Conservation (phyloP, 495 filamentous ascomycete species). For the Penicillium goetzii region DNA sequence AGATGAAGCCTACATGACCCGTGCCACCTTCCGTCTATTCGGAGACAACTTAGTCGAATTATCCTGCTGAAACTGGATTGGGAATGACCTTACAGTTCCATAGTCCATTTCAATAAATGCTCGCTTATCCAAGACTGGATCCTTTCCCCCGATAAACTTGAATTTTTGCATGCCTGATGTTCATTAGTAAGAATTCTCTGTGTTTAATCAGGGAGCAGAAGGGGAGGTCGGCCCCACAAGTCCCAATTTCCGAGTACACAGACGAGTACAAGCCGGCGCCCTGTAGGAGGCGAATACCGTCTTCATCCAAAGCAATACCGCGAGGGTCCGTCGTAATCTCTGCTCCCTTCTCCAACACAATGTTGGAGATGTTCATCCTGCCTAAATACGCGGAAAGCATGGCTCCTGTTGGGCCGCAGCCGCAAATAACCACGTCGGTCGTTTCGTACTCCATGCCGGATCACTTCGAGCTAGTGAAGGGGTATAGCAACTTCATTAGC, state of each 20-base stretch:
- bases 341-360: constrained; percentile 47
- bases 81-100: constrained; percentile 24
- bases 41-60: neutral
- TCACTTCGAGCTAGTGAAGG: constrained; percentile 1
- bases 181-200: neutral
- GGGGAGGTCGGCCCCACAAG: too few relatives aligned
- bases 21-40: constrained; percentile 38
- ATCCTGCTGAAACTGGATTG: neutral
- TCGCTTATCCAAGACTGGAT: constrained; percentile 23
- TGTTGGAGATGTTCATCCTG: constrained; percentile 29
- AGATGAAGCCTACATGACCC: constrained; percentile 42
- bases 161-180: constrained; percentile 34
- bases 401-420: constrained; percentile 42
- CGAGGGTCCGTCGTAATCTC: constrained; percentile 54
- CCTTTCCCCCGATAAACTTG: constrained; percentile 36
- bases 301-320: constrained; percentile 53
- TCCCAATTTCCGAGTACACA: constrained; percentile 39
- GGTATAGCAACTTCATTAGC: neutral
- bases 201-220: neutral
- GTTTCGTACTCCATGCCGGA: constrained; percentile 26
- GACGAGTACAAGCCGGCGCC: constrained; percentile 46
- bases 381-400: constrained; percentile 41
- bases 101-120: constrained; percentile 38
- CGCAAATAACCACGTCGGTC: constrained; percentile 43
- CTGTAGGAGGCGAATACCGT: constrained; percentile 51